These are phyloP conservation scores for Aspergillus sp. DNA, from an alignment of 2,329 filamentous ascomycete species.

Conservation along the genomic window DNA sequence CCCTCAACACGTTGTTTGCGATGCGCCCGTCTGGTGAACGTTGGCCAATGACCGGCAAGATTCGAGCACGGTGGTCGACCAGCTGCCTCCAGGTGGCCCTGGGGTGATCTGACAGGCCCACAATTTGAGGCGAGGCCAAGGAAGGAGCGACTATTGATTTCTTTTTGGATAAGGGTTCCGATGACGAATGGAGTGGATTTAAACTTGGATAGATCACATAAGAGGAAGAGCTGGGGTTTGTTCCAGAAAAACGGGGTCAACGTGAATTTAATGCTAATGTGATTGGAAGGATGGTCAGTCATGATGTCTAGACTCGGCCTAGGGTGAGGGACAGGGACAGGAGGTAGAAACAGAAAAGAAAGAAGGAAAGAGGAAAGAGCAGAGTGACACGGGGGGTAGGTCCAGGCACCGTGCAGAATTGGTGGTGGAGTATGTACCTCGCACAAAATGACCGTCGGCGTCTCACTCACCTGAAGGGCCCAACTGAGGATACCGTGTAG, in stretches of 20 bases:
- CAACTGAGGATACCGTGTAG: slow-evolving; percentile 3
- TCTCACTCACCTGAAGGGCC: neutral
- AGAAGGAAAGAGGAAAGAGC: neutral
- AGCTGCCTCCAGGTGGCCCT: slow-evolving; percentile 12
- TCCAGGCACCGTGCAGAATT: neutral
- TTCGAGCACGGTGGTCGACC: slow-evolving; percentile 21
- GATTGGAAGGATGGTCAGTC: slow-evolving; percentile 3
- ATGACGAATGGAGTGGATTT: slow-evolving; percentile 7
- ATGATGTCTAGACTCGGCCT: neutral
- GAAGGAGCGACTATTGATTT: slow-evolving; percentile 11
- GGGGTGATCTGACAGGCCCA: slow-evolving; percentile 19
- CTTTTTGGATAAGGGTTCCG: slow-evolving; percentile 1
- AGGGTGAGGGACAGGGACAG: neutral
- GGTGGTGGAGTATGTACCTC: neutral
- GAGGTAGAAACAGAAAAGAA: neutral
- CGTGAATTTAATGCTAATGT: slow-evolving; percentile 1
- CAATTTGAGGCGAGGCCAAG: slow-evolving; percentile 10
- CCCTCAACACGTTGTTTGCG: slow-evolving; percentile 11
- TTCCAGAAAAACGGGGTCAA: neutral
- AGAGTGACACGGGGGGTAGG: neutral
- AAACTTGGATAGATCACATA: neutral
- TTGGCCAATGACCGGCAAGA: slow-evolving; percentile 18
- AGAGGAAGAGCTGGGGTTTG: neutral
- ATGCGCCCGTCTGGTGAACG: slow-evolving; percentile 2
- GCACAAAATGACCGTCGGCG: neutral